A percentile compares a stretch with the other conserved stretches of the same genome.
These are phyloP conservation scores for Lobosporangium transversale DNA, from an alignment of 192 early-diverging fungal species.

Conservation along the genomic window DNA sequence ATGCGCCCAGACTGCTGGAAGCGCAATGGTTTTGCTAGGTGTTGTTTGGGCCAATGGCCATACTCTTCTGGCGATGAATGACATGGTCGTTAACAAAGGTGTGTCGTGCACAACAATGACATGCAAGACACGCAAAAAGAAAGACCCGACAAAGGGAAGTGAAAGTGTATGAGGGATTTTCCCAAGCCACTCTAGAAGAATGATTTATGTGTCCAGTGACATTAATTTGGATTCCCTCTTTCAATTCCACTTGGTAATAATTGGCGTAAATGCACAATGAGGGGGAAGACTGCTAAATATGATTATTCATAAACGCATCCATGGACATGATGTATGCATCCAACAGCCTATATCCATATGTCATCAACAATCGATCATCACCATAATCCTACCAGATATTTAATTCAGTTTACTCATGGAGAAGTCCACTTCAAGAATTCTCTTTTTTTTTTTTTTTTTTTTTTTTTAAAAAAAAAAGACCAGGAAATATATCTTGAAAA, in stretches of 20 bases:
- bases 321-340: slow-evolving; percentile 3
- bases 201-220: background rate
- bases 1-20: slow-evolving; percentile 11
- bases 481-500: too few species aligned
- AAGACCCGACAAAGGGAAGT: too few species aligned
- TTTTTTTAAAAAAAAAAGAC: too few species aligned
- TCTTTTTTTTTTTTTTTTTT: background rate
- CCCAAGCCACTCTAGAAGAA: background rate
- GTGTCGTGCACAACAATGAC: too few species aligned
- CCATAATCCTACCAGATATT: background rate
- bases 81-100: too few species aligned
- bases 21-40: background rate
- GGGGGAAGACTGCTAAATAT: slow-evolving; percentile 19
- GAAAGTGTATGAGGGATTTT: too few species aligned
- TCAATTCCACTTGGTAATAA: slow-evolving; percentile 51
- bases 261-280: background rate
- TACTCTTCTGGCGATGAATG: slow-evolving; percentile 6
- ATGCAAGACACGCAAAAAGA: too few species aligned
- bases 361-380: slow-evolving; percentile 6
- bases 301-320: too few species aligned
- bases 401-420: too few species aligned
- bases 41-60: slow-evolving; percentile 12
- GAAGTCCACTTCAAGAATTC: background rate
- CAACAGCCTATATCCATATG: background rate
- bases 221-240: slow-evolving; percentile 24